Evolutionary conservation across 2,329 filamentous ascomycete species (phyloP).

Genomic region (Nemania abortiva): DNA sequence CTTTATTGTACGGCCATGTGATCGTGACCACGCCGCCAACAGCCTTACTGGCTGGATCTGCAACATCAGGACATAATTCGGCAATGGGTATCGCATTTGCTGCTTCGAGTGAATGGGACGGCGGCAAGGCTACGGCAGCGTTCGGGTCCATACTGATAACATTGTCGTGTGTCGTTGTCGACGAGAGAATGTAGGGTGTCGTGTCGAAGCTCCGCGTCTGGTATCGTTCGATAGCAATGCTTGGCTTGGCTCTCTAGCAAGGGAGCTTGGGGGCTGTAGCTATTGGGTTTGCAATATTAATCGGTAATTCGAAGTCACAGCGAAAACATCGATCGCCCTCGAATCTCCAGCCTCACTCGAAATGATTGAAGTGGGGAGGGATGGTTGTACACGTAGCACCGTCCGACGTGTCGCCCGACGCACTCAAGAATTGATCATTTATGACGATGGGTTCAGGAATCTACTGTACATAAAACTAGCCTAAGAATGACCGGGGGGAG

Average conservation of each 20-base stretch:
- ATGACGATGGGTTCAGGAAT: conserved; percentile 22
- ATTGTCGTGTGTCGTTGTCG: conserved; percentile 39
- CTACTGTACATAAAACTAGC: neutral
- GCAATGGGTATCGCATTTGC: conserved; percentile 65
- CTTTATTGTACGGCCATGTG: conserved; percentile 90
- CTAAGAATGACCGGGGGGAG: conserved; percentile 1
- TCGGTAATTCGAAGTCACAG: neutral
- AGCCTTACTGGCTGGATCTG: conserved; percentile 56
- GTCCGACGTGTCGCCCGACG: neutral
- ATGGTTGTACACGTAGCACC: neutral
- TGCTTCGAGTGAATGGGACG: conserved; percentile 38
- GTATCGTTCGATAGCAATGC: conserved; percentile 2
- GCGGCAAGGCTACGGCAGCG: conserved; percentile 37
- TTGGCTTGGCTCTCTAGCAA: conserved; percentile 3
- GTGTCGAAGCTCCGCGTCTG: conserved; percentile 22
- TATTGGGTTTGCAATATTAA: conserved; percentile 7
- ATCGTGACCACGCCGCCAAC: conserved; percentile 83
- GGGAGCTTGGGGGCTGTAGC: conserved; percentile 16
- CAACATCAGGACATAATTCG: conserved; percentile 63
- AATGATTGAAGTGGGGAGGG: neutral
- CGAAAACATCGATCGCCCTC: neutral
- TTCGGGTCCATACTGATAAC: conserved; percentile 44
- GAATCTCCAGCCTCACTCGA: neutral
- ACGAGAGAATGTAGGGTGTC: conserved; percentile 17
- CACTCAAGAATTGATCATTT: neutral